phyloP scores from a whole-genome alignment of 208 protist genomes.

The Trypanosoma theileri region DNA sequence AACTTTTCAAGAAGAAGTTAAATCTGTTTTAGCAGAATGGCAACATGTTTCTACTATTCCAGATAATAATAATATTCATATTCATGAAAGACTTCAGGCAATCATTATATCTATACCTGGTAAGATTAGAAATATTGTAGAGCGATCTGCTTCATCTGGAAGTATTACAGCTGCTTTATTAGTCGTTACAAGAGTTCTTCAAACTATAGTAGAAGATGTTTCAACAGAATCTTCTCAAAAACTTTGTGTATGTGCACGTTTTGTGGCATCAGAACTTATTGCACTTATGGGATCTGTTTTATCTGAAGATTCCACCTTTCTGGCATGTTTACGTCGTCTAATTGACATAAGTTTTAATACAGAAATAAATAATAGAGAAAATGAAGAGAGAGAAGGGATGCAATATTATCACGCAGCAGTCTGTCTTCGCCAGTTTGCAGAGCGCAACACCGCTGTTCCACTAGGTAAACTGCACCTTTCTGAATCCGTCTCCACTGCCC shows the following conservation, averaged over 20 bases:
- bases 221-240: background rate
- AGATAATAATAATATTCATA: background rate
- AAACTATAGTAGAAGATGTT: constrained; percentile 9
- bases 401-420: constrained; percentile 28
- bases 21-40: constrained; percentile 3
- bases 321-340: constrained; percentile 62
- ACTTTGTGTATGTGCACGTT: constrained; percentile 28
- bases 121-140: constrained; percentile 14
- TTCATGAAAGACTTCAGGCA: background rate
- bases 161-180: constrained; percentile 13
- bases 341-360: constrained; percentile 41
- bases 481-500: constrained; percentile 31
- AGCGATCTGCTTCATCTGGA: background rate
- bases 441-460: constrained; percentile 37
- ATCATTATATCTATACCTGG: constrained; percentile 13
- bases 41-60: background rate
- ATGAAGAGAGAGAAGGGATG: constrained; percentile 5
- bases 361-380: background rate
- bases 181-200: constrained; percentile 10
- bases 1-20: constrained; percentile 12
- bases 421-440: constrained; percentile 37
- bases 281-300: constrained; percentile 35
- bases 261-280: constrained; percentile 54
- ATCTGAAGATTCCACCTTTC: constrained; percentile 41
- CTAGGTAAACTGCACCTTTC: constrained; percentile 38